phyloP scores from a whole-genome alignment of 495 filamentous ascomycete genomes.

The Podospora sp. region DNA sequence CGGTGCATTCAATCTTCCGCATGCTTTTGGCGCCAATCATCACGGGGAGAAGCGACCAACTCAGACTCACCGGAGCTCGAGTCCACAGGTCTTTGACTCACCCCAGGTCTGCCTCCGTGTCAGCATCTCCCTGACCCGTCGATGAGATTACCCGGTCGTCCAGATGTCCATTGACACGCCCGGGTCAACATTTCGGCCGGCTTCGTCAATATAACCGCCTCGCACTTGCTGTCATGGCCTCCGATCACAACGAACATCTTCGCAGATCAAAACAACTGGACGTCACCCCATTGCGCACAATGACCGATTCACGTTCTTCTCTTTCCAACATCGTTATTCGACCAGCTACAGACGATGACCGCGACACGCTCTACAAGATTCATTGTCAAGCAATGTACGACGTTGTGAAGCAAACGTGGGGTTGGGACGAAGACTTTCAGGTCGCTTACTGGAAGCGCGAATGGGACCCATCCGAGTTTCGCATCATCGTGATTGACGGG shows the following conservation, averaged over 20 bases:
- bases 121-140: no score
- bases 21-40: no score
- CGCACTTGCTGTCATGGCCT: not conserved
- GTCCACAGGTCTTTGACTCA: no score
- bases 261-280: no score
- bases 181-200: not conserved
- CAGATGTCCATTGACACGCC: not conserved
- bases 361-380: not conserved
- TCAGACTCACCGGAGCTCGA: no score
- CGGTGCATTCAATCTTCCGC: no score
- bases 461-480: conserved; percentile 6
- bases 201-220: not conserved
- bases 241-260: not conserved
- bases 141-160: no score
- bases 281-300: not conserved
- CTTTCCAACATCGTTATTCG: not conserved
- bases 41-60: no score
- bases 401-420: not conserved
- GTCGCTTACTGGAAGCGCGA: not conserved
- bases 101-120: no score
- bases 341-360: not conserved
- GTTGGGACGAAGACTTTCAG: conserved; percentile 9
- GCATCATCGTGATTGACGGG: not conserved
- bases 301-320: not conserved
- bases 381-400: not conserved